Percentiles rank a stretch among this genome's conserved stretches.
phyloP scores from a whole-genome alignment of 2,329 filamentous ascomycete genomes.

The Pseudocercospora crystallina region DNA sequence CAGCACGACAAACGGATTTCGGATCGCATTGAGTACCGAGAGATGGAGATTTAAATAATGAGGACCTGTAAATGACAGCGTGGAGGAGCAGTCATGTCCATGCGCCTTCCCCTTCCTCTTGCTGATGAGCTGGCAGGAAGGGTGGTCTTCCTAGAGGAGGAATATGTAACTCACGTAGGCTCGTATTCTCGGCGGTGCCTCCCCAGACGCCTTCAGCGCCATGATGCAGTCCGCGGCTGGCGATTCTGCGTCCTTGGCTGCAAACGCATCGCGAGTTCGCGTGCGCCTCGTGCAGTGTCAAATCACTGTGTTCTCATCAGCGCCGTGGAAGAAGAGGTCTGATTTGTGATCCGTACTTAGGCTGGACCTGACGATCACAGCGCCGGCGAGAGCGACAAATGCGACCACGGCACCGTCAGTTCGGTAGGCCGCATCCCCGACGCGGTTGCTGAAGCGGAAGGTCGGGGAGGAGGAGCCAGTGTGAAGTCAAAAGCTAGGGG shows the following conservation, averaged over 20 bases:
- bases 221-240: background rate
- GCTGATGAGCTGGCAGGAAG: too few species aligned
- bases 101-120: too few species aligned
- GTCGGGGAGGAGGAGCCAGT: background rate
- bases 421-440: constrained; percentile 9
- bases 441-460: background rate
- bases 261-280: background rate
- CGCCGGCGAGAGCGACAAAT: constrained; percentile 1
- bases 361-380: constrained; percentile 14
- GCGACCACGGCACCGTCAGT: background rate
- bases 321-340: background rate
- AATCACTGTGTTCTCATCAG: background rate
- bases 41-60: background rate
- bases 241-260: background rate
- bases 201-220: background rate
- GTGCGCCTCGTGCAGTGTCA: background rate
- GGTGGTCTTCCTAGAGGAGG: too few species aligned
- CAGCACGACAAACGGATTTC: constrained; percentile 1
- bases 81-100: too few species aligned
- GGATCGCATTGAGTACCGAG: background rate
- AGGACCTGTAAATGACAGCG: too few species aligned
- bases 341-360: too few species aligned
- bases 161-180: background rate
- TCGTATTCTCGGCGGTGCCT: background rate
- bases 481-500: constrained; percentile 4